These are phyloP conservation scores for Fusarium falciforme DNA, from an alignment of 2,329 filamentous ascomycete genomes.

Conservation along the genomic window DNA sequence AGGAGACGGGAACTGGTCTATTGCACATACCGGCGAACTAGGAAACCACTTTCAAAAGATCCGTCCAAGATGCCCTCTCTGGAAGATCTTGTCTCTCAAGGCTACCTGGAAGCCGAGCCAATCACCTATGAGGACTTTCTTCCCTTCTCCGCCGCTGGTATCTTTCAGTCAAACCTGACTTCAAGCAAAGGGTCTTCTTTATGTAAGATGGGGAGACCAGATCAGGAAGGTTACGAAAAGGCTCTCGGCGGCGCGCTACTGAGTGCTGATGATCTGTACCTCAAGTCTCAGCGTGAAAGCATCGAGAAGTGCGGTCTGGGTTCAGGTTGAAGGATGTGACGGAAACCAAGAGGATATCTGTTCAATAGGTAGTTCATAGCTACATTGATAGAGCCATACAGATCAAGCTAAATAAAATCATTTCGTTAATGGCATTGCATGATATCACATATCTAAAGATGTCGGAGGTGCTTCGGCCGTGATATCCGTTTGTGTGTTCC, in stretches of 20 bases:
- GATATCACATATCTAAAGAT: neutral
- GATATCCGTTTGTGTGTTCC: constrained; percentile 5
- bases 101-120: constrained; percentile 52
- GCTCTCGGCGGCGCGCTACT: constrained; percentile 2
- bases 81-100: constrained; percentile 47
- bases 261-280: constrained; percentile 12
- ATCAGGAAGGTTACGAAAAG: constrained; percentile 3
- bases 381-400: neutral
- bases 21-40: constrained; percentile 47
- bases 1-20: constrained; percentile 52
- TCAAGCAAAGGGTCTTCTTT: neutral
- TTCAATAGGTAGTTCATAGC: neutral
- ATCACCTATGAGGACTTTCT: constrained; percentile 67
- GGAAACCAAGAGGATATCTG: neutral
- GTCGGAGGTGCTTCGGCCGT: neutral
- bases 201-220: neutral
- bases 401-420: neutral
- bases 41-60: neutral
- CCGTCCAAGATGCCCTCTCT: constrained; percentile 19
- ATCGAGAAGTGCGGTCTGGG: constrained; percentile 7
- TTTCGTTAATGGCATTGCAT: neutral
- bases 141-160: constrained; percentile 63
- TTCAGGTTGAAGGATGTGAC: neutral
- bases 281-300: neutral
- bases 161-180: constrained; percentile 59